Evolutionary conservation across 148 eudicot genomes (phyloP), one percentile per base, ranked within the genome.

Genomic region (Spergularia bocconei): DNA sequence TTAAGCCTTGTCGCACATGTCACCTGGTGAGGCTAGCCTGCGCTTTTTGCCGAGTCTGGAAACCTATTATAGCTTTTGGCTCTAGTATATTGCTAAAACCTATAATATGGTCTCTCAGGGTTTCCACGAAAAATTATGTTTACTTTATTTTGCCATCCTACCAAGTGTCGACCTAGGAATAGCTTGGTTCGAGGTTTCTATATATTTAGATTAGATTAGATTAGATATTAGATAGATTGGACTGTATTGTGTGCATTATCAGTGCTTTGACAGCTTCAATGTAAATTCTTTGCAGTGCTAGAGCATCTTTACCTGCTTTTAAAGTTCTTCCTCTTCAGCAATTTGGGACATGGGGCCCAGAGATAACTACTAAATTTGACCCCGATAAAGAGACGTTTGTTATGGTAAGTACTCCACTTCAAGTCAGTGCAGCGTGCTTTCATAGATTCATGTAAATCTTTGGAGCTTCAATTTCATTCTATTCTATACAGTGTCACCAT

Each of bases 331-430:
- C 98, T 13, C 93, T 93, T 65, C 93, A 87, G 68, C 90, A 91
- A 79, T 93, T 91, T 75, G 97, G 92, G 70, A 86, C 80, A 23
- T 93, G 97, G 98, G 98, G 87, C 70, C 93, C 97, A 20, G 96
- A 93, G 82, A 87, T 93, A 71, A 74, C 87, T n/a, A 79, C 91
- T 19, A 91, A 88, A 80, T 87, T 93, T 81, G 91, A 88, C 75
- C 82, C 90, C 63, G 82, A 86, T 72, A 88, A 88, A 82, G 98
- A 93, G 67, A 93, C 93, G 25, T 91, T 91, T 74, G 93, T 93
- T 74, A 67, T 93, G 93, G 98, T 91, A 58, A 60, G 93, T 77
- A 44, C 41, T 55, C 44, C 8, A 44, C 2, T 29, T 29, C 13
- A n/a, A 19, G 12, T 52, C 41, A 13, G 23, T 47, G 15, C 19